phyloP scores from a whole-genome alignment of 2,329 filamentous ascomycete genomes.

The Mycosphaerelloides madeirae region DNA sequence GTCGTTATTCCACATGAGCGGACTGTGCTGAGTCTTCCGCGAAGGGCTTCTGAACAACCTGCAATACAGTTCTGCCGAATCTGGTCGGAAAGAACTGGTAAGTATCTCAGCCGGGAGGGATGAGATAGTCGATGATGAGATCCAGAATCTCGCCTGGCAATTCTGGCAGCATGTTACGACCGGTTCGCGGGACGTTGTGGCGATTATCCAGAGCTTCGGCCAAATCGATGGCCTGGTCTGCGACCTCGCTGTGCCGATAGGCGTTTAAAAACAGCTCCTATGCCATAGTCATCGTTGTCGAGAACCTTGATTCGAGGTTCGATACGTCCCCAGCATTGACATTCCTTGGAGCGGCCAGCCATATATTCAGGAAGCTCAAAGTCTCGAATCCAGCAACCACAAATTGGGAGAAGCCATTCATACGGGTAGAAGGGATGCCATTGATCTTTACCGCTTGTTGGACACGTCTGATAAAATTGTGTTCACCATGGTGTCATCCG shows the following conservation, averaged over 20 bases:
- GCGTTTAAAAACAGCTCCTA: background rate
- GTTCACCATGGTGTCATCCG: too few species aligned
- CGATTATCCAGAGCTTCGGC: background rate
- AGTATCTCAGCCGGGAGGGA: background rate
- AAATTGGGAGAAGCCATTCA: too few species aligned
- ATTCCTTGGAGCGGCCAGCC: background rate
- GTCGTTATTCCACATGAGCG: background rate
- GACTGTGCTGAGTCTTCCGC: background rate
- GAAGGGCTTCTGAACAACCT: conserved; percentile 6
- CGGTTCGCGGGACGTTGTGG: background rate
- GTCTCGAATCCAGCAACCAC: conserved; percentile 9
- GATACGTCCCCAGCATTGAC: too few species aligned
- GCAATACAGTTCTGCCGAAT: background rate
- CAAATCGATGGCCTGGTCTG: background rate
- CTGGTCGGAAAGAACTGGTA: background rate
- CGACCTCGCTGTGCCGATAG: background rate
- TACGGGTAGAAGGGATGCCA: too few species aligned
- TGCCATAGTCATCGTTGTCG: background rate
- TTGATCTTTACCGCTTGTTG: too few species aligned
- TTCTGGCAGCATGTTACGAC: conserved; percentile 5
- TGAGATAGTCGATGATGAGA: conserved; percentile 4
- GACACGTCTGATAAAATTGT: too few species aligned
- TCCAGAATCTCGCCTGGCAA: conserved; percentile 7
- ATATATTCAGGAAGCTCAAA: background rate
- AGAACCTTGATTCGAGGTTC: background rate